phyloP scores from a whole-genome alignment of 23 red algal genomes.

The Agarophyton chilense region DNA sequence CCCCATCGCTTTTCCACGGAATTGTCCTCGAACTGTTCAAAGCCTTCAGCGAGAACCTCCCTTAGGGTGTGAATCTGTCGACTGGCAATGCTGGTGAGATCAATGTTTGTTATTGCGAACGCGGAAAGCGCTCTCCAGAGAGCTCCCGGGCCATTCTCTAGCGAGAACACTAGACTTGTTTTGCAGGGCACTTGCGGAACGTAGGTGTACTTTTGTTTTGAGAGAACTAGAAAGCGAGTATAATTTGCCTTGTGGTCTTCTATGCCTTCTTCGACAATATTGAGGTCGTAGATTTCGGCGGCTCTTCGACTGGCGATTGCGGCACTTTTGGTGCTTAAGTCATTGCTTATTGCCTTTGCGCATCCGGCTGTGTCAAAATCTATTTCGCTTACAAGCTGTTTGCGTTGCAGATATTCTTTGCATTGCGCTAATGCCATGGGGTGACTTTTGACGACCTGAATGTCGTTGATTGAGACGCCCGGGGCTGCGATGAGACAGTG shows the following conservation, averaged over 20 bases:
- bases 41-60: neutral
- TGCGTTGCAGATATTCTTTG: constrained; percentile 65
- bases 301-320: constrained; percentile 86
- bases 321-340: constrained; percentile 41
- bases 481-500: constrained; percentile 84
- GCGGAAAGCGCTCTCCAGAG: constrained; percentile 84
- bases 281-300: constrained; percentile 87
- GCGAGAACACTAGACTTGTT: constrained; percentile 89
- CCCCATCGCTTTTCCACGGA: constrained; percentile 74
- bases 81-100: constrained; percentile 95
- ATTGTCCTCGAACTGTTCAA: neutral
- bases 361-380: constrained; percentile 90
- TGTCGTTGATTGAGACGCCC: constrained; percentile 58
- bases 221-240: constrained; percentile 94
- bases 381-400: constrained; percentile 60
- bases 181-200: constrained; percentile 53
- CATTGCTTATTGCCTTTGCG: constrained; percentile 63
- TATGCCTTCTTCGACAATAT: constrained; percentile 83
- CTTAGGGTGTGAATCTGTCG: constrained; percentile 75
- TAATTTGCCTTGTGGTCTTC: constrained; percentile 89
- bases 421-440: constrained; percentile 96
- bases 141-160: constrained; percentile 82
- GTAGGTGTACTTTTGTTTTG: constrained; percentile 7
- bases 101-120: constrained; percentile 81
- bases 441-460: constrained; percentile 78